A percentile compares a stretch with the other conserved stretches of the same genome.
Evolutionary conservation across 192 early-diverging fungal genomes (phyloP).

Genomic region (Funneliformis geosporum): DNA sequence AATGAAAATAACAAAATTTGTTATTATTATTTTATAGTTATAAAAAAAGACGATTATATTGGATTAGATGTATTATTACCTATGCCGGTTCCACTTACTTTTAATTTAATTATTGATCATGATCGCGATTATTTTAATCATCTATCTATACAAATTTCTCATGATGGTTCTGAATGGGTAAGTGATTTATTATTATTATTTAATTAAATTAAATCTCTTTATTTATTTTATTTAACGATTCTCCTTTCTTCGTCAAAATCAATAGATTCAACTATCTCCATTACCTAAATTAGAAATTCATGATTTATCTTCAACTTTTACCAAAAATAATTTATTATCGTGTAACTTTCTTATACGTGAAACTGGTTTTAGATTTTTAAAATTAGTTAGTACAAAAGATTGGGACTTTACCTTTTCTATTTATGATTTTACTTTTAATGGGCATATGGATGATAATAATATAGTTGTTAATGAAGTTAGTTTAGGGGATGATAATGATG

Average conservation of each 20-base stretch:
- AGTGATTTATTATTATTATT: background rate
- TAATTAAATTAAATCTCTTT: background rate
- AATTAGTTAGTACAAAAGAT: constrained; percentile 35
- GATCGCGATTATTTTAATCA: constrained; percentile 30
- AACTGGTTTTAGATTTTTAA: constrained; percentile 48
- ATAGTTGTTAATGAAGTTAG: background rate
- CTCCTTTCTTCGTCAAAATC: background rate
- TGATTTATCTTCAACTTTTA: background rate
- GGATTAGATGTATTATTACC: constrained; percentile 56
- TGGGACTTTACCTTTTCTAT: constrained; percentile 38
- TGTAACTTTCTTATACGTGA: constrained; percentile 34
- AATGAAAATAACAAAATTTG: background rate
- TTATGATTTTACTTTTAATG: constrained; percentile 45
- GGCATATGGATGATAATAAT: constrained; percentile 28
- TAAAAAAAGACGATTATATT: constrained; percentile 53
- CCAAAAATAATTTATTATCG: constrained; percentile 5
- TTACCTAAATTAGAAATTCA: constrained; percentile 7
- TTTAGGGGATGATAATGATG: background rate
- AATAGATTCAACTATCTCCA: constrained; percentile 16
- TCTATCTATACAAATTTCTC: constrained; percentile 39
- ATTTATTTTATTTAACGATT: background rate
- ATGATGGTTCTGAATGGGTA: constrained; percentile 47
- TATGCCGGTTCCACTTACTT: constrained; percentile 34
- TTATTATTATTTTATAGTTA: constrained; percentile 40
- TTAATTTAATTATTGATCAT: constrained; percentile 24